These are phyloP conservation scores for Tardiomyces depauwii DNA, from an alignment of 1,139 yeast genomes.

Conservation along the genomic window DNA sequence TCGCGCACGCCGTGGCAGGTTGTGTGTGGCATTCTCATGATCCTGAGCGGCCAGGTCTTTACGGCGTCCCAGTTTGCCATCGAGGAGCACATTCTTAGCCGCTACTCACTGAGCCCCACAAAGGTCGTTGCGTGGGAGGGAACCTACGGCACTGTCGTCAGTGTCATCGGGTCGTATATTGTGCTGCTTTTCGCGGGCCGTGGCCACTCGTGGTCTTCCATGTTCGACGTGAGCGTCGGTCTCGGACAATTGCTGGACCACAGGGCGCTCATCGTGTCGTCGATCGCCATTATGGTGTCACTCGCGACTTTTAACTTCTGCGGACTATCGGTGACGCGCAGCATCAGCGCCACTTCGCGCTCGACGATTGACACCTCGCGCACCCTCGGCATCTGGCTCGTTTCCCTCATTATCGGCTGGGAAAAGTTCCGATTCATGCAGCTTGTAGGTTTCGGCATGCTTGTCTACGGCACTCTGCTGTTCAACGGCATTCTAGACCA, in stretches of 20 bases:
- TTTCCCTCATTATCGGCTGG: conserved; percentile 73
- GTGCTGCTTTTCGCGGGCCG: conserved; percentile 31
- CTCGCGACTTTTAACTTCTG: conserved; percentile 65
- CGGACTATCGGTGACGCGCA: conserved; percentile 59
- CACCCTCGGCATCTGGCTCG: conserved; percentile 64
- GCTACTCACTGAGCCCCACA: conserved; percentile 47
- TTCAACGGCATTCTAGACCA: conserved; percentile 52
- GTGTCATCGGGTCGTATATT: conserved; percentile 34
- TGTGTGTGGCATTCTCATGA: conserved; percentile 45
- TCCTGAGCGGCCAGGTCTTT: conserved; percentile 52
- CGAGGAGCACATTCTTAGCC: conserved; percentile 57
- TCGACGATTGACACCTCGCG: conserved; percentile 74
- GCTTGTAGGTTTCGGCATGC: conserved; percentile 47
- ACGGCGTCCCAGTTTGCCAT: conserved; percentile 70
- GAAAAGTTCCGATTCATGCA: conserved; percentile 55
- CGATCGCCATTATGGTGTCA: conserved; percentile 57
- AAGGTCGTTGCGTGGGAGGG: conserved; percentile 71
- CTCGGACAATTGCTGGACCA: conserved; percentile 34
- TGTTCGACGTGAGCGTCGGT: conserved; percentile 41
- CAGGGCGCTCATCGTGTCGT: conserved; percentile 37
- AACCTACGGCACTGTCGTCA: conserved; percentile 44
- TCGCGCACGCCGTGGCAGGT: conserved; percentile 15
- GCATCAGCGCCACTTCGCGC: conserved; percentile 64
- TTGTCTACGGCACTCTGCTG: conserved; percentile 64
- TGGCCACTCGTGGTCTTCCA: conserved; percentile 31